A percentile compares a stretch with the other conserved stretches of the same genome.
Evolutionary conservation across 805 yeast genomes (phyloP).

Genomic region (Candida golubevii): DNA sequence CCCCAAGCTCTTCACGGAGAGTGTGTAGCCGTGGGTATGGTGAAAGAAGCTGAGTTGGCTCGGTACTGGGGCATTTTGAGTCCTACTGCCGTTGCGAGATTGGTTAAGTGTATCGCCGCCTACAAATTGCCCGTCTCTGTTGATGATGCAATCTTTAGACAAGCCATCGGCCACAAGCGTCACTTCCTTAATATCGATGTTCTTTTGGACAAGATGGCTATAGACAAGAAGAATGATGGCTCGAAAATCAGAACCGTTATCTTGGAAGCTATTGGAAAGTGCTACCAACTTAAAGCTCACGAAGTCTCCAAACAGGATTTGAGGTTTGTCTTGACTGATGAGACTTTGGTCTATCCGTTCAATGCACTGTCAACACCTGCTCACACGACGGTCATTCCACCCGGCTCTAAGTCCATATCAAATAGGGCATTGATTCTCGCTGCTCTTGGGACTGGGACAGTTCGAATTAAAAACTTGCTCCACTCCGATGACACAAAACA

Average conservation of each 20-base stretch:
- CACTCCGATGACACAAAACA: slow-evolving; percentile 96
- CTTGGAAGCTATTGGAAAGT: slow-evolving; percentile 79
- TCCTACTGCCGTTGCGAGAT: slow-evolving; percentile 90
- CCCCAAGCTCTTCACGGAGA: slow-evolving; percentile 97
- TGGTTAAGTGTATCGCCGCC: slow-evolving; percentile 75
- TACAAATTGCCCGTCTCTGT: slow-evolving; percentile 82
- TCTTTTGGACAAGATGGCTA: slow-evolving; percentile 80
- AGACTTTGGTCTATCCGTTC: slow-evolving; percentile 63
- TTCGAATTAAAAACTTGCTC: slow-evolving; percentile 76
- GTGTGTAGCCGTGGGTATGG: slow-evolving; percentile 97
- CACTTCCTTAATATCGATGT: slow-evolving; percentile 67
- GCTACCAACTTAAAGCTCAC: slow-evolving; percentile 85
- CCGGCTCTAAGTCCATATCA: slow-evolving; percentile 96
- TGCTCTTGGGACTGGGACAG: slow-evolving; percentile 82
- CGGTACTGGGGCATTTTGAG: slow-evolving; percentile 84
- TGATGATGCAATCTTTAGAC: slow-evolving; percentile 62
- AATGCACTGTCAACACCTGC: slow-evolving; percentile 26
- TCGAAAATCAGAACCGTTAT: slow-evolving; percentile 82
- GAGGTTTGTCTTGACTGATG: slow-evolving; percentile 78
- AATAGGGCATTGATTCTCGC: slow-evolving; percentile 92
- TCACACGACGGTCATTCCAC: slow-evolving; percentile 63
- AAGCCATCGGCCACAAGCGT: slow-evolving; percentile 61
- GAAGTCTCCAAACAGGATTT: slow-evolving; percentile 77
- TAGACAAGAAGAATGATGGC: slow-evolving; percentile 96
- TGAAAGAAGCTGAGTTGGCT: slow-evolving; percentile 92